phyloP scores from a whole-genome alignment of 306 rosid genomes.

The Dryas alaskensis region DNA sequence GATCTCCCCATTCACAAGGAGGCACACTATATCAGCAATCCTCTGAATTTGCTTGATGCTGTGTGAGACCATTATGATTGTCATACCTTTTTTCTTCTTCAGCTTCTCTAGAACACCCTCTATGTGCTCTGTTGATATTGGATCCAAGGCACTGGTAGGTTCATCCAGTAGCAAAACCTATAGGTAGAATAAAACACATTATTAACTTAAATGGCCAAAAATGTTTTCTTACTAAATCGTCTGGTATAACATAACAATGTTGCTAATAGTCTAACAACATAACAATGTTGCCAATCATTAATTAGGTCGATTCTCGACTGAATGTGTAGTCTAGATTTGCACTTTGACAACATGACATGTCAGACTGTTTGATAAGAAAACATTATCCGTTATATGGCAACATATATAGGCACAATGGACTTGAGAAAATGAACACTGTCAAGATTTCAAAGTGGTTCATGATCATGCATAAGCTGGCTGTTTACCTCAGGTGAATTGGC shows the following conservation, averaged over 20 bases:
- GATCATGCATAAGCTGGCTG: neutral
- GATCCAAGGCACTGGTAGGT: constrained; percentile 95
- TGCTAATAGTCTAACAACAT: neutral
- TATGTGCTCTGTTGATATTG: constrained; percentile 82
- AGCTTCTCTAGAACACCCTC: constrained; percentile 76
- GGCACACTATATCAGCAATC: constrained; percentile 78
- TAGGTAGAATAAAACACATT: neutral
- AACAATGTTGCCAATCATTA: neutral
- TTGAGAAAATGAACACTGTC: neutral
- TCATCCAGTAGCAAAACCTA: constrained; percentile 87
- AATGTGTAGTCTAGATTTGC: too few species aligned
- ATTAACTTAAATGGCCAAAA: too few species aligned
- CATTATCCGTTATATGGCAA: neutral
- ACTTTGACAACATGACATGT: too few species aligned
- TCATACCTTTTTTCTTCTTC: constrained; percentile 66
- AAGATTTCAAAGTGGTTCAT: neutral
- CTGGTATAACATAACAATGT: too few species aligned
- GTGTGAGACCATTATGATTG: constrained; percentile 77
- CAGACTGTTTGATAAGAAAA: too few species aligned
- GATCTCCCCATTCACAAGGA: constrained; percentile 76
- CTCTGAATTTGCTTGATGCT: constrained; percentile 90
- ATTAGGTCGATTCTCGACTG: too few species aligned
- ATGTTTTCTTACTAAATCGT: too few species aligned
- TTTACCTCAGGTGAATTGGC: constrained; percentile 88
- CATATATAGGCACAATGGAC: neutral